phyloP scores from a whole-genome alignment of 805 yeast species.

The Monosporozyma siamensis region DNA sequence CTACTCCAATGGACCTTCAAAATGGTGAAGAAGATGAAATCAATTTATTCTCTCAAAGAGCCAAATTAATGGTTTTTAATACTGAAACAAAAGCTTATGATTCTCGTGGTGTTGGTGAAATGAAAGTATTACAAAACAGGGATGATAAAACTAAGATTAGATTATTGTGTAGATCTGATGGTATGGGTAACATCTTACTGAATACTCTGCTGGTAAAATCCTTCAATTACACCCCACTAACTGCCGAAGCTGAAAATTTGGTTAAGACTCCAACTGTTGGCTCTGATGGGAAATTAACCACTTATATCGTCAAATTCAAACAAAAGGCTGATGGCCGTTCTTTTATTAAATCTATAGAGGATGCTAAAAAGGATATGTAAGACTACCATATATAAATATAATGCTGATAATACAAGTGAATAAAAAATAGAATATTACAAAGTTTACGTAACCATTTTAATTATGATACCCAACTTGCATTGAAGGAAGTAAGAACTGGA shows the following conservation, averaged over 20 bases:
- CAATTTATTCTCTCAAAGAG: conserved; percentile 49
- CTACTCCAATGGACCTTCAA: conserved; percentile 34
- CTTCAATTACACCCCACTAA: conserved; percentile 47
- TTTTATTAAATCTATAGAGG: conserved; percentile 25
- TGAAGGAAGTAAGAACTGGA: too few relatives aligned
- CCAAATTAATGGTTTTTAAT: conserved; percentile 59
- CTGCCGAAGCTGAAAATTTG: conserved; percentile 50
- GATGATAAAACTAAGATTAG: conserved; percentile 52
- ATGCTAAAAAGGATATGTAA: conserved; percentile 28
- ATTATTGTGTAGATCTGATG: conserved; percentile 78
- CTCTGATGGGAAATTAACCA: conserved; percentile 47
- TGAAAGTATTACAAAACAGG: conserved; percentile 58
- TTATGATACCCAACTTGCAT: background rate
- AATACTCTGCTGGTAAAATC: conserved; percentile 54
- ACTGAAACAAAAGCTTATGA: conserved; percentile 45
- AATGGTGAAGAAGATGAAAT: conserved; percentile 87
- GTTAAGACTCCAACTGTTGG: conserved; percentile 60
- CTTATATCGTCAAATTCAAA: conserved; percentile 70
- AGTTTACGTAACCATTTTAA: background rate
- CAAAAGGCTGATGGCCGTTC: conserved; percentile 30
- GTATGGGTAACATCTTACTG: conserved; percentile 68
- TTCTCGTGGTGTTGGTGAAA: conserved; percentile 71
- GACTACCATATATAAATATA: conserved; percentile 2
- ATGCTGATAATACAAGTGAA: background rate
- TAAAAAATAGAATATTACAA: background rate